These are phyloP conservation scores for Lavandula angustifolia DNA, from an alignment of 257 asterid species.

Conservation along the genomic window DNA sequence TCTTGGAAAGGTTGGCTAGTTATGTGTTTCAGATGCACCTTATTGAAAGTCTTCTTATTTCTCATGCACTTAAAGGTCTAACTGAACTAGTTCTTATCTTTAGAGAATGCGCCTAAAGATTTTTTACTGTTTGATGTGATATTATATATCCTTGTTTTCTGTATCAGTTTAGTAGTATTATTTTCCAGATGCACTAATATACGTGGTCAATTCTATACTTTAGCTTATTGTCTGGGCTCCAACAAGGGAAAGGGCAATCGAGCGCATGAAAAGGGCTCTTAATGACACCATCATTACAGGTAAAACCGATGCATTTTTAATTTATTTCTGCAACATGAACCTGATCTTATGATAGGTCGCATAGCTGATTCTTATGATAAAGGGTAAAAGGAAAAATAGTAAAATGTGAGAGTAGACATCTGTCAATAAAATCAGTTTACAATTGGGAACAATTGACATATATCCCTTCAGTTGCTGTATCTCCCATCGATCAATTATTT, in stretches of 20 bases:
- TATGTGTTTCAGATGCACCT: constrained; percentile 7
- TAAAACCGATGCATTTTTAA: constrained; percentile 25
- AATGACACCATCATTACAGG: constrained; percentile 88
- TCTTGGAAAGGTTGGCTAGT: constrained; percentile 81
- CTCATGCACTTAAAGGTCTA: neutral
- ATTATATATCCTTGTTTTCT: constrained; percentile 21
- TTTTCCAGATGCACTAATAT: constrained; percentile 26
- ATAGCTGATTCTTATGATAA: neutral
- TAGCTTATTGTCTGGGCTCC: constrained; percentile 99
- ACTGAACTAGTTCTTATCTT: neutral
- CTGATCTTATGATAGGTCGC: neutral
- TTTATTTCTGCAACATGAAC: neutral
- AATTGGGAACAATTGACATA: too few species aligned
- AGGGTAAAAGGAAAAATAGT: too few species aligned
- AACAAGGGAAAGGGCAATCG: constrained; percentile 90
- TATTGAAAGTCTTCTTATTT: neutral
- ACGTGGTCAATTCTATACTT: constrained; percentile 22
- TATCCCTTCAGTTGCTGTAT: neutral
- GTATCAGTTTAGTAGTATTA: constrained; percentile 14
- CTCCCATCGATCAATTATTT: neutral
- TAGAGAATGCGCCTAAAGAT: constrained; percentile 2
- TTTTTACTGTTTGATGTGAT: constrained; percentile 17
- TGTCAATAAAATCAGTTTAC: too few species aligned
- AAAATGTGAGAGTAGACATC: too few species aligned
- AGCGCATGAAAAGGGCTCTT: constrained; percentile 98